phyloP scores from a whole-genome alignment of 306 rosid species.

The Cucumis hystrix region DNA sequence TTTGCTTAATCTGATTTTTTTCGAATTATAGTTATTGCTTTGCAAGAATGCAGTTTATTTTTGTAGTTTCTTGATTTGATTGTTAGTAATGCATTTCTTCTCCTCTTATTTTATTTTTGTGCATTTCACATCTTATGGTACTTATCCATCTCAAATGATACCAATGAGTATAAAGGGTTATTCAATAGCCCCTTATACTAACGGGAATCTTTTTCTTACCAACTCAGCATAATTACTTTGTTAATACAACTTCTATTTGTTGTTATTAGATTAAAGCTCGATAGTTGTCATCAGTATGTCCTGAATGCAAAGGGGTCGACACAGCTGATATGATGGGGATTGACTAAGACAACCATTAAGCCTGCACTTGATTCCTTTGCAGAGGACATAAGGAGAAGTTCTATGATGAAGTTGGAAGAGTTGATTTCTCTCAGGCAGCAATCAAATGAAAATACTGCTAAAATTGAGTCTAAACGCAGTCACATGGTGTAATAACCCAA shows the following conservation, averaged over 20 bases:
- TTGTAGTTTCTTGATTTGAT: background rate
- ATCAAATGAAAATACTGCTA: conserved; percentile 35
- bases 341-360: conserved; percentile 45
- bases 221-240: background rate
- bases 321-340: conserved; percentile 68
- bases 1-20: background rate
- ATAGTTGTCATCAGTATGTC: conserved; percentile 43
- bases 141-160: background rate
- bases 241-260: background rate
- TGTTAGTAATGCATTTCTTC: background rate
- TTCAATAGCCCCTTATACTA: background rate
- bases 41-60: background rate
- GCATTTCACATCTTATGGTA: background rate
- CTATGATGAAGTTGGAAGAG: conserved; percentile 56
- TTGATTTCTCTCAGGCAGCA: conserved; percentile 42
- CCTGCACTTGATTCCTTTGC: conserved; percentile 44
- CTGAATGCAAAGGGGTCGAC: conserved; percentile 63
- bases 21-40: background rate
- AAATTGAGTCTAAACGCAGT: conserved; percentile 47
- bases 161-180: background rate
- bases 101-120: background rate
- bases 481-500: too few species aligned
- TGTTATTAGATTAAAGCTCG: conserved; percentile 62
- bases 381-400: conserved; percentile 46
- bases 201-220: background rate